These are phyloP conservation scores for Colletotrichum lindemuthianum DNA, from an alignment of 2,329 filamentous ascomycete species.

Conservation along the genomic window DNA sequence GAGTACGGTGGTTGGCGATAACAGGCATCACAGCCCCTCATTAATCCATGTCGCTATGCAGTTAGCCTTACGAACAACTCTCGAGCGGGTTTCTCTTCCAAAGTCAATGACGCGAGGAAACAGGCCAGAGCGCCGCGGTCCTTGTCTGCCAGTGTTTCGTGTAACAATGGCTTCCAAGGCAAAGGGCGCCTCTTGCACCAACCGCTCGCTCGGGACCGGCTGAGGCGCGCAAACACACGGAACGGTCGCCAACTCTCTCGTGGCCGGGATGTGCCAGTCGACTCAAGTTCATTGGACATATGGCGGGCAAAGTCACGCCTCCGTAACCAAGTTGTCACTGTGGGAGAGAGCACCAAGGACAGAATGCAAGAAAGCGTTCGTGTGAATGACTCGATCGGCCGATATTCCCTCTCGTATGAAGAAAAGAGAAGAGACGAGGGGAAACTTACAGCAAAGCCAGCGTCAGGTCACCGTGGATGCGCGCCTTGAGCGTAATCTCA, in stretches of 20 bases:
- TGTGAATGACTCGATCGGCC: background rate
- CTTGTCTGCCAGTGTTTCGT: no score
- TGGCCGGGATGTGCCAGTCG: conserved; percentile 2
- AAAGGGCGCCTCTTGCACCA: background rate
- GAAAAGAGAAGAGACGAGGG: background rate
- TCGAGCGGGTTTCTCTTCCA: background rate
- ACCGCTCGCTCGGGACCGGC: conserved; percentile 23
- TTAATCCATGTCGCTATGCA: conserved; percentile 35
- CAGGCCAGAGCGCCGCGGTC: conserved; percentile 1
- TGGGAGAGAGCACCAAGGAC: background rate
- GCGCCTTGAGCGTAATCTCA: conserved; percentile 82
- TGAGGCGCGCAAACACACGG: background rate
- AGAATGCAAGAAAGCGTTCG: background rate
- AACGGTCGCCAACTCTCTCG: conserved; percentile 18
- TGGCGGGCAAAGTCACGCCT: background rate
- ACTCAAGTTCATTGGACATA: background rate
- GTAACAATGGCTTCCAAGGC: background rate
- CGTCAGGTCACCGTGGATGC: conserved; percentile 81
- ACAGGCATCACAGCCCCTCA: conserved; percentile 19
- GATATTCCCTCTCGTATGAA: background rate
- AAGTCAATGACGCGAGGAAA: conserved; percentile 15
- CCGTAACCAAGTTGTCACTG: conserved; percentile 8
- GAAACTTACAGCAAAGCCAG: conserved; percentile 72
- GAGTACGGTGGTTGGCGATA: conserved; percentile 3
- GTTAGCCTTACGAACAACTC: conserved; percentile 22